phyloP scores from a whole-genome alignment of 768 basidiomycete species.

The Candolleomyces eurysporus region DNA sequence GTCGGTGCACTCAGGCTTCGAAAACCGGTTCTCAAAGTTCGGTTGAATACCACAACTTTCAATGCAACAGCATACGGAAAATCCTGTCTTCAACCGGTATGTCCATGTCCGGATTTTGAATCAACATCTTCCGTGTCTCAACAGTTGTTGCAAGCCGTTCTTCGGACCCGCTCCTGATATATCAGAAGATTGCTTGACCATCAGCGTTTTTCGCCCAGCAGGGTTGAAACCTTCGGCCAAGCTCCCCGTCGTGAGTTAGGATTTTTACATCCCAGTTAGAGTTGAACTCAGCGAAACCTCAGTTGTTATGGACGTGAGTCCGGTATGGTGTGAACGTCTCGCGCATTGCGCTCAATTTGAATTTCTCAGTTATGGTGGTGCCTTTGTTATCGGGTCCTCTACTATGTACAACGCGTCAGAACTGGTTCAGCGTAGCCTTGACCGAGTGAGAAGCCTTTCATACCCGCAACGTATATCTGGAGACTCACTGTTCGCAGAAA shows the following conservation, averaged over 20 bases:
- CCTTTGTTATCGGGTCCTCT: conserved; percentile 29
- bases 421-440: conserved; percentile 34
- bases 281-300: background rate
- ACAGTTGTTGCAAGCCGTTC: background rate
- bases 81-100: conserved; percentile 48
- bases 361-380: conserved; percentile 32
- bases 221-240: conserved; percentile 24
- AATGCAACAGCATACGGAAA: conserved; percentile 47
- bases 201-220: conserved; percentile 55
- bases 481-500: conserved; percentile 20
- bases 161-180: conserved; percentile 13
- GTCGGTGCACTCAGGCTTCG: conserved; percentile 45
- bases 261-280: background rate
- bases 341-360: background rate
- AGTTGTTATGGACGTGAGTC: conserved; percentile 41
- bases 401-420: conserved; percentile 29
- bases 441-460: conserved; percentile 23
- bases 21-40: conserved; percentile 45
- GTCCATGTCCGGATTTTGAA: conserved; percentile 5
- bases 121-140: background rate
- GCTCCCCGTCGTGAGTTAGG: conserved; percentile 39
- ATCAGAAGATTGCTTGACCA: conserved; percentile 59
- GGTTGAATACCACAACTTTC: conserved; percentile 29
- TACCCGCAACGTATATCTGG: background rate
- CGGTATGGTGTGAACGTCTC: background rate